Base-by-base conservation (phyloP, 1,139 yeast species). In the Williopsis jadinii region DNA sequence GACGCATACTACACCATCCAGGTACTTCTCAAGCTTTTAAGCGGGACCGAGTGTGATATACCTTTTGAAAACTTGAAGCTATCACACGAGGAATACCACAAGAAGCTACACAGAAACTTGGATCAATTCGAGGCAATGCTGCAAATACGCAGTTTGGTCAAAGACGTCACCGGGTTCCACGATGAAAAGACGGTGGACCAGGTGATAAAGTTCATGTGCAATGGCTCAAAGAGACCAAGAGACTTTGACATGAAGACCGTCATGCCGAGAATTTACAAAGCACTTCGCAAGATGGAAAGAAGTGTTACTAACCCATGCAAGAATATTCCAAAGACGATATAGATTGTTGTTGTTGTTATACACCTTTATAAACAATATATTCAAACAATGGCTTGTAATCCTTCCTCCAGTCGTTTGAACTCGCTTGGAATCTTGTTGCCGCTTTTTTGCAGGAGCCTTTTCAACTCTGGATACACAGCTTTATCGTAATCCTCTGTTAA, bases 401-500 rank as follows among this genome's bases (percentile, higher is more conserved):
- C 33, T 12, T 36, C 41, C 15, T 40, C 38, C 12, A 46, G 11
- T 29, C 40, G 49, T 32, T 38, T 48, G 19, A 53, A 46, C 39
- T 50, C 50, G 5, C 42, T 43, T 9, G 58, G 58, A 1, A 54
- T 11, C 33, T 41, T 48, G 26, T 46, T 43, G 5, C 55, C 53
- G 38, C 48, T 52, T 32, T 46, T 51, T 2, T 28, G 30, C 8
- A 54, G n/a, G 12, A 53, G 11, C 41, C 47, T 51, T 33, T 48
- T 51, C 43, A 54, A 35, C 12, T 52, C 58, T n/a, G 36, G 36
- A 30, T 42, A 44, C 3, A 51, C 38, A 8, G 43, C 44, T 3
- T 63, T 58, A 54, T 86, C 92, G 19, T 73, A 73, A 9, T 71
- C 71, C 37, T 74, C 80, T 48, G 72, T 68, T 31, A 85, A 54